Conservation (phyloP, 2,329 filamentous ascomycete genomes). For the Colletotrichum sp. region DNA sequence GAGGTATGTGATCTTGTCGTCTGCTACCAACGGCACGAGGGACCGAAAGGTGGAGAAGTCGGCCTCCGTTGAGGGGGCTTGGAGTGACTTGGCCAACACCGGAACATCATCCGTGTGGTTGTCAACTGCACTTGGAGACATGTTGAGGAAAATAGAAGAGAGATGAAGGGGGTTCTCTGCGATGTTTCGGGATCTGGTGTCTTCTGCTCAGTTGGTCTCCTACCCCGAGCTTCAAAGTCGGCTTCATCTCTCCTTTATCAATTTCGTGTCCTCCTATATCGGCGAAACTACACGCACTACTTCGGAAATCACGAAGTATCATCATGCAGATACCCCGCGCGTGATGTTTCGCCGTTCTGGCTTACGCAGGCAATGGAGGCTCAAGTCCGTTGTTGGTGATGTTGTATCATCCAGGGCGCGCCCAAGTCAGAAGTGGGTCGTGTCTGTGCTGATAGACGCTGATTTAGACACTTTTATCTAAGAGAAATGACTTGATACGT, state of each 20-base stretch:
- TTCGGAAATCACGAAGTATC: neutral
- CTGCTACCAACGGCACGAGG: constrained; percentile 25
- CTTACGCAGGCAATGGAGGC: neutral
- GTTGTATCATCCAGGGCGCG: neutral
- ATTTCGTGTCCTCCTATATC: neutral
- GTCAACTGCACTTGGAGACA: neutral
- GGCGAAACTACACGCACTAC: neutral
- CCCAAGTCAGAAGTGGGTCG: neutral
- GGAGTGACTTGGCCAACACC: neutral
- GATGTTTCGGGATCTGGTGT: neutral
- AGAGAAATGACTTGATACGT: neutral
- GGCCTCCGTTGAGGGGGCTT: neutral
- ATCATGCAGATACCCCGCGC: neutral
- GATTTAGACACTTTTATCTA: neutral
- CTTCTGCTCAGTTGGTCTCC: too few species aligned
- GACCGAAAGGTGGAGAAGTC: constrained; percentile 25
- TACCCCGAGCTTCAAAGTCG: neutral
- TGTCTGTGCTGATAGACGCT: neutral
- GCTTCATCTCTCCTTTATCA: neutral
- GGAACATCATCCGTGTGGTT: neutral
- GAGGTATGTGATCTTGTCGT: constrained; percentile 28
- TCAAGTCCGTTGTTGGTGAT: neutral
- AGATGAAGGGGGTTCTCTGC: neutral
- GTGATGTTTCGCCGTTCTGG: neutral
- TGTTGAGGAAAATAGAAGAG: neutral